Evolutionary conservation across 2,329 filamentous ascomycete genomes (phyloP), one percentile per base, ranked within the genome.

Genomic region (Botrytis byssoidea): DNA sequence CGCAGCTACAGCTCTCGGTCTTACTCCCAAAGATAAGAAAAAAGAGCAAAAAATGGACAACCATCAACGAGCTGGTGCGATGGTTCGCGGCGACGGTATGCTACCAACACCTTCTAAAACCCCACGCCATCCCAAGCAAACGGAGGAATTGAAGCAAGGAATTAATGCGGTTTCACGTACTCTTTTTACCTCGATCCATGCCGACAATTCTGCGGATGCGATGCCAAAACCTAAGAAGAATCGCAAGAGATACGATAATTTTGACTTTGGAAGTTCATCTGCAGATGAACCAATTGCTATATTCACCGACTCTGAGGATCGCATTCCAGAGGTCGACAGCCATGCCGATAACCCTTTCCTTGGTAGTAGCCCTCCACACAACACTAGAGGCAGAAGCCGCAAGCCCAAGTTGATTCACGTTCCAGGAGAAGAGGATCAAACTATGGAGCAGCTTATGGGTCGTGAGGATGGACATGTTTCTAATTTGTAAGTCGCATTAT

Each of bases 101-200:
- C 88, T 95, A 64, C 92, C 91, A 25, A 95, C 93, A 4, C 93
- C 93, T 3, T 88, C 90, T 76, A 95, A 95, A 84, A 95, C 93
- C 4, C 93, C 90, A 77, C 81, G 92, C 84, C 85, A 87, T 4
- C 93, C 90, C 1, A 85, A 87, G 65, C 85, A 86, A 1, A 85
- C 84, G 29, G 83, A 77, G 84, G 78, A 87, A 79, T 84, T 84
- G 40, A 83, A 85, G 70, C 84, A 86, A 75, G 85, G 85, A 67
- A 85, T 91, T 73, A 84, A 85, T 67, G 83, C 85, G 2, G 84
- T 91, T 75, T 87, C 89, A 42, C 87, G 89, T 80, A 90, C 87
- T 79, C 84, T 92, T 25, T 92, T 93, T 75, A 83, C 86, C n/a
- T 69, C 66, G 14, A 83, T 75, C 73, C 80, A 79, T 65, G 68